Evolutionary conservation across 345 rosid species (phyloP).

Genomic region (Populus alba): DNA sequence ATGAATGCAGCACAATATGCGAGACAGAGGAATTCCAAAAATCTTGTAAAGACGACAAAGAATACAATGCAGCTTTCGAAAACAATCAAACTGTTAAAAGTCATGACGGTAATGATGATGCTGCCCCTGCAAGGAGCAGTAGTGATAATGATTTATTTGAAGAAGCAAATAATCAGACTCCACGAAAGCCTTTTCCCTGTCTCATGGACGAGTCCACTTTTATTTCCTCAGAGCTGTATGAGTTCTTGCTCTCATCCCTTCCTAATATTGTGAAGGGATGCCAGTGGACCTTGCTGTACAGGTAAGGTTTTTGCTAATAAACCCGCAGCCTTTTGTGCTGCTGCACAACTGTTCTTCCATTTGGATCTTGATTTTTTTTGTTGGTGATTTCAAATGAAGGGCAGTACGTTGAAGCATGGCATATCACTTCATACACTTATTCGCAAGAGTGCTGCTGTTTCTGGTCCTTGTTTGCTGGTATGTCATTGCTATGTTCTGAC

Average conservation of each 20-base stretch:
- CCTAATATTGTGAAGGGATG: constrained; percentile 88
- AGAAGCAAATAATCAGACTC: constrained; percentile 43
- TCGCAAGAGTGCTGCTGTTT: constrained; percentile 65
- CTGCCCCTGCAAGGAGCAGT: constrained; percentile 35
- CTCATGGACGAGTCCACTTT: constrained; percentile 61
- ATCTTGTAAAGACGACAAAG: constrained; percentile 13
- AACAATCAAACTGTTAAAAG: not conserved
- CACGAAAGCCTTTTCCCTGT: constrained; percentile 35
- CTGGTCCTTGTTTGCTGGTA: constrained; percentile 91
- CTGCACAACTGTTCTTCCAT: constrained; percentile 2
- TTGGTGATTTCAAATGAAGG: constrained; percentile 68
- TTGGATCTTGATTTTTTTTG: constrained; percentile 31
- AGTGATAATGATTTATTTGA: constrained; percentile 42
- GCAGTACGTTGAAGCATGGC: constrained; percentile 96
- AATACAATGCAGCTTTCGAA: not conserved
- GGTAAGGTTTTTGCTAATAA: constrained; percentile 43
- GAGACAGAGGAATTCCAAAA: constrained; percentile 17
- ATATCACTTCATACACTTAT: constrained; percentile 90
- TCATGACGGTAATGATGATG: constrained; percentile 10
- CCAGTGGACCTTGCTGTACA: constrained; percentile 79
- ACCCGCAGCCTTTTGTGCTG: not conserved
- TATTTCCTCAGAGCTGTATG: constrained; percentile 59
- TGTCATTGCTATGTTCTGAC: constrained; percentile 4
- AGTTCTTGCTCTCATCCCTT: constrained; percentile 68
- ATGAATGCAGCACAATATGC: constrained; percentile 19